Base-by-base conservation (phyloP, 352 stramenopile species). In the Hyaloperonospora arabidopsidis region DNA sequence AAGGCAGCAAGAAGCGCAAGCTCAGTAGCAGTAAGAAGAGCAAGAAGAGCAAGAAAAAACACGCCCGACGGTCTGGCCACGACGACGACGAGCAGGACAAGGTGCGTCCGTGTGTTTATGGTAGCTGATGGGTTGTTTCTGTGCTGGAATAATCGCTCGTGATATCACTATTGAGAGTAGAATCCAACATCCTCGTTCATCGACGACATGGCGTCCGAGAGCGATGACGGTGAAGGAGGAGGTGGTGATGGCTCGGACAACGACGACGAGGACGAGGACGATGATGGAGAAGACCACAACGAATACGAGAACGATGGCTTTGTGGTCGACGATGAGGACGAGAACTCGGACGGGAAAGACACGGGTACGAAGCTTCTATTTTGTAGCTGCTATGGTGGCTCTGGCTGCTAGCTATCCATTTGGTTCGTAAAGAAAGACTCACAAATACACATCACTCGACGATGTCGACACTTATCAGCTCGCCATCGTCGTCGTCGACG, bases 301-400 rank as follows among this genome's bases (percentile, higher is more conserved):
- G 82, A 92, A 64, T 95, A 95, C 61, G 84, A 93, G 52, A 87
- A 88, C 49, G 85, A 95, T 52, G 85, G 85, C 18, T 95, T 95
- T 48, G 80, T 95, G 14, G 85, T 95, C 23, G 84, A 88, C 23
- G 84, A 94, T 22, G 58, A 70, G 18, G 81, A 92, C 21, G 77
- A 89, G 14, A 77, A 72, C 23, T 90, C 82, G 5, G 82, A 87
- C 22, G 67, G 79, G 11, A 75, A 84, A 43, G 79, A 85, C 60
- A 73, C 45, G 32, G 76, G 79, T 92, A 74, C 68, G 72, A 19
- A 19, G 11, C n/a, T 47, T n/a, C 15, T 44, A 22, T 44, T 5
- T 13, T 36, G 1, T 49, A 46, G 40, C 40, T 29, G 23, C 18
- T 29, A 18, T 19, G 32, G 23, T 36, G 22, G 5, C 2, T 28